Base-by-base conservation (phyloP, 2,329 filamentous ascomycete genomes). In the Pseudogymnoascus sp. region DNA sequence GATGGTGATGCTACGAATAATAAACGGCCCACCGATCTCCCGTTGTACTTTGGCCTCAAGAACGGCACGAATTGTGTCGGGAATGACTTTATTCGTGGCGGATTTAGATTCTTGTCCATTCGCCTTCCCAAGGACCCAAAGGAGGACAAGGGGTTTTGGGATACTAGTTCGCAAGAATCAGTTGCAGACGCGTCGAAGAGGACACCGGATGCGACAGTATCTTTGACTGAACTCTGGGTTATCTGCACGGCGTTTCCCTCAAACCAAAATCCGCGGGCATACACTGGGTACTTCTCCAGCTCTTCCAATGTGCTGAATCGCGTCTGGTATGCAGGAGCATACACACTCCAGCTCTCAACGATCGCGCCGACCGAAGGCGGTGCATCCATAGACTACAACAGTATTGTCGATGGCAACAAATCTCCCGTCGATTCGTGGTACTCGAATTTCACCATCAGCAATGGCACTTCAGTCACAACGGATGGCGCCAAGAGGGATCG, bases 401-500 rank as follows among this genome's bases (percentile, higher is more conserved):
- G 70, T 11, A 60, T 65, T 38, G 66, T 73, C 57, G 70, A 73
- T 61, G 65, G 68, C 39, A 71, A 71, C 39, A 60, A 60, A 15
- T 67, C 68, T 12, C 68, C 67, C 14, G 58, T 59, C 12, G 71
- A 69, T 43, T 67, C 67, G 5, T 74, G 72, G 70, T 70, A 69
- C 22, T 68, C 65, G 15, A 72, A 72, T 58, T 71, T 68, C 59
- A 72, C 70, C 0, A 66, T 72, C 25, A 65, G 69, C n/a, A 69
- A 69, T 62, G 70, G 69, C 6, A 67, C 63, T n/a, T 61, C 66
- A 3, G 68, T 70, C 6, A 72, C 69, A 38, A 70, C 68, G 0
- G 82, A 86, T 67, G 83, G 82, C 12, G 80, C 81, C 1, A 85
- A 85, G 68, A 75, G 83, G 33, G 83, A 85, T 66, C 76, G 81